phyloP scores from a whole-genome alignment of 2,329 filamentous ascomycete species.

The Cladosporium sp. region DNA sequence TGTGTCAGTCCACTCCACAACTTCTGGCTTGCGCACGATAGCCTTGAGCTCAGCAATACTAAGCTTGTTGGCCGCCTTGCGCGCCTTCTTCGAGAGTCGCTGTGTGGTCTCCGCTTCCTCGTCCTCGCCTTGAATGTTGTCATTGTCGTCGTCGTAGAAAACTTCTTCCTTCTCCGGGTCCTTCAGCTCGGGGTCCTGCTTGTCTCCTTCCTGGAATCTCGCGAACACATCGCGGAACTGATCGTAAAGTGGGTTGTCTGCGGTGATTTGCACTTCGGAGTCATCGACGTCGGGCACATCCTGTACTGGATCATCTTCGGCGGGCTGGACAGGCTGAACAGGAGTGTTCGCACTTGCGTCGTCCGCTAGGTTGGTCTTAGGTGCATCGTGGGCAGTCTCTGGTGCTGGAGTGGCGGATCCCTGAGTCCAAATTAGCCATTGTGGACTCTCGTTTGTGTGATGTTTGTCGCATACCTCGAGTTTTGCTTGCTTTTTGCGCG shows the following conservation, averaged over 20 bases:
- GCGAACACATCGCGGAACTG: conserved; percentile 80
- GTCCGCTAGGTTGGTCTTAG: conserved; percentile 16
- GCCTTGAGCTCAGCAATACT: conserved; percentile 96
- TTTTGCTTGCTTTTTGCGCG: conserved; percentile 92
- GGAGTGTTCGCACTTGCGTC: conserved; percentile 20
- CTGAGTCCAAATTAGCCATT: conserved; percentile 8
- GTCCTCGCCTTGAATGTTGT: conserved; percentile 81
- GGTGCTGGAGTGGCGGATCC: conserved; percentile 28
- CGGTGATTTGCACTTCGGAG: conserved; percentile 21
- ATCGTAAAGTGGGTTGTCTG: conserved; percentile 67
- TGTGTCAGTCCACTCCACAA: conserved; percentile 96
- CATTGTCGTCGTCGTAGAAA: conserved; percentile 77
- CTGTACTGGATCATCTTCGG: conserved; percentile 25
- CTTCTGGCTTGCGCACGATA: conserved; percentile 81
- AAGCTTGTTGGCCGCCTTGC: conserved; percentile 85
- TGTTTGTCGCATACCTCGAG: conserved; percentile 43
- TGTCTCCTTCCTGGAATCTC: conserved; percentile 65
- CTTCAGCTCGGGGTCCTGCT: conserved; percentile 50
- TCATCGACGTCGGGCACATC: conserved; percentile 22
- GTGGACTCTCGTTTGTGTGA: neutral
- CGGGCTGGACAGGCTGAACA: conserved; percentile 23
- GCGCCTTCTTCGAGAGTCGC: conserved; percentile 90
- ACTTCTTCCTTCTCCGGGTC: conserved; percentile 78
- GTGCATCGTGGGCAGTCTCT: conserved; percentile 22
- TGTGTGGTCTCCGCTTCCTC: conserved; percentile 60